Evolutionary conservation across 148 eudicot species (phyloP).

Genomic region (Cornus kousa): DNA sequence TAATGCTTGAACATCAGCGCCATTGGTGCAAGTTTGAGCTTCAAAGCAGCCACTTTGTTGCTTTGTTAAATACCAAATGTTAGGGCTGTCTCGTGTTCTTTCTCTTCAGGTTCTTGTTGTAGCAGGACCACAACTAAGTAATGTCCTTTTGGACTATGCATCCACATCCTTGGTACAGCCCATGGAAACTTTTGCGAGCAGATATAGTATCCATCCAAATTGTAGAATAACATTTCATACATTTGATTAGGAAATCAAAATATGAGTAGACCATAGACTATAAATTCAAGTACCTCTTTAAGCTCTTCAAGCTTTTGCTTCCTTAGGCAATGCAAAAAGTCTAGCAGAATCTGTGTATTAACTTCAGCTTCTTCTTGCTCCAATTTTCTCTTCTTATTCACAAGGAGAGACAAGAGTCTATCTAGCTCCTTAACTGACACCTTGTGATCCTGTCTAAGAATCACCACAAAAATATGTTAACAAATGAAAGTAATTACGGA

Average conservation of each 20-base stretch:
- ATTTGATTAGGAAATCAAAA: not conserved
- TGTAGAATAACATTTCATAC: not conserved
- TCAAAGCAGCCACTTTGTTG: not conserved
- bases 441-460: slow-evolving; percentile 88
- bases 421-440: slow-evolving; percentile 82
- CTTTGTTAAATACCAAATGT: not conserved
- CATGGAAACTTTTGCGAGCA: not conserved
- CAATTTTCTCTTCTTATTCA: slow-evolving; percentile 75
- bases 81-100: no score
- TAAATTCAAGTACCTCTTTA: slow-evolving; percentile 48
- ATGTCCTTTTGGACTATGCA: not conserved
- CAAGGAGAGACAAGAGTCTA: slow-evolving; percentile 55
- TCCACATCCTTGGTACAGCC: not conserved
- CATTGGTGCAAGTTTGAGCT: no score
- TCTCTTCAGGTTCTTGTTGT: no score
- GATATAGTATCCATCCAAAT: not conserved
- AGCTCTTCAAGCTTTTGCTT: slow-evolving; percentile 80
- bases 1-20: not conserved
- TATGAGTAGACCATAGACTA: not conserved
- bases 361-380: slow-evolving; percentile 89
- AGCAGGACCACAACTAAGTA: no score
- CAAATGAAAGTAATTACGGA: not conserved
- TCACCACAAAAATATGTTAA: slow-evolving; percentile 30
- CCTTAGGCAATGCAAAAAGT: slow-evolving; percentile 66
- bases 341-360: slow-evolving; percentile 69